Evolutionary conservation across 2,329 filamentous ascomycete species (phyloP).

Genomic region (Lecanicillium sp.): DNA sequence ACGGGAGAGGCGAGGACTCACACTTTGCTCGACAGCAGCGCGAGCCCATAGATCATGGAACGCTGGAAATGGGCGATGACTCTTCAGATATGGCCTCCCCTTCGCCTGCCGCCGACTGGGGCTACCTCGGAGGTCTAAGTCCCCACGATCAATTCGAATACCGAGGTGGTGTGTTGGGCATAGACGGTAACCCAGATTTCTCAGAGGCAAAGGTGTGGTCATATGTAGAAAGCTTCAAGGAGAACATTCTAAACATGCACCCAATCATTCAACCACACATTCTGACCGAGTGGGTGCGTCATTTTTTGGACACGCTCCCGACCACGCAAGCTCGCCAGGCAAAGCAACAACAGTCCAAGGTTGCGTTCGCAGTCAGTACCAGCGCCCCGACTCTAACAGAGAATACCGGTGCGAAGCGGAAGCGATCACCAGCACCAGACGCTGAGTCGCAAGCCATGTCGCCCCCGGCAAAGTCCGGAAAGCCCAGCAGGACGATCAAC

Average conservation of each 20-base stretch:
- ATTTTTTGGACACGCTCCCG: constrained; percentile 43
- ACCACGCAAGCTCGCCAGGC: constrained; percentile 19
- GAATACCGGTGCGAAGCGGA: constrained; percentile 39
- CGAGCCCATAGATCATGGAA: constrained; percentile 29
- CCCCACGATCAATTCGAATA: constrained; percentile 33
- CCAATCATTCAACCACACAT: constrained; percentile 49
- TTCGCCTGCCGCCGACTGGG: constrained; percentile 49
- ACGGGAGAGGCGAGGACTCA: constrained; percentile 69
- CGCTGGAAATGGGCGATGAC: constrained; percentile 36
- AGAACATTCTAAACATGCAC: constrained; percentile 57
- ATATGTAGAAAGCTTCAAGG: constrained; percentile 50
- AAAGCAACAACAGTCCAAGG: constrained; percentile 20
- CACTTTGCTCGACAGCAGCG: constrained; percentile 45
- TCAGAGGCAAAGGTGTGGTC: constrained; percentile 38
- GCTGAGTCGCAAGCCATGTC: constrained; percentile 21
- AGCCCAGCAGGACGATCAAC: constrained; percentile 58
- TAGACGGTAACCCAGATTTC: constrained; percentile 47
- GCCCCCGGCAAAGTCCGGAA: constrained; percentile 30
- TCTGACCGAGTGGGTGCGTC: constrained; percentile 42
- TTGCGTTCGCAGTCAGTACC: constrained; percentile 22
- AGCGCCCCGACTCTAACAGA: constrained; percentile 14
- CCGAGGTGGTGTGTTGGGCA: constrained; percentile 26
- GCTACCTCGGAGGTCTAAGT: constrained; percentile 45
- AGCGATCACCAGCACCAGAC: constrained; percentile 40
- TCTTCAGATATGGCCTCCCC: constrained; percentile 45